These are phyloP conservation scores for Echium plantagineum DNA, from an alignment of 257 asterid genomes.

Conservation along the genomic window DNA sequence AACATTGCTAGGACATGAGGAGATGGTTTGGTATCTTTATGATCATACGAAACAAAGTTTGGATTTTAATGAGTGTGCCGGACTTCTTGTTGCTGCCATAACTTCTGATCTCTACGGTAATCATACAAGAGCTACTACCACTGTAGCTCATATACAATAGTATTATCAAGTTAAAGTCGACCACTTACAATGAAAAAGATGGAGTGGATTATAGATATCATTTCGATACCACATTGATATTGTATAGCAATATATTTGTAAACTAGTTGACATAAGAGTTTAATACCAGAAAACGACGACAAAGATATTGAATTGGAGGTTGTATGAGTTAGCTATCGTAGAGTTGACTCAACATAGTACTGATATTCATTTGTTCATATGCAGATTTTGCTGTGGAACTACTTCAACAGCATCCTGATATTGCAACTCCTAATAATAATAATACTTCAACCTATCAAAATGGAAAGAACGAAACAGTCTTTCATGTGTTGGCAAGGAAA, in stretches of 20 bases:
- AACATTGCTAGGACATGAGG: not conserved
- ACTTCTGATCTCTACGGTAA: not conserved
- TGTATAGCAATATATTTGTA: no score
- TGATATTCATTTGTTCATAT: not conserved
- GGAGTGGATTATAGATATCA: no score
- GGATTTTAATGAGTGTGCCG: not conserved
- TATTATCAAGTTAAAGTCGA: no score
- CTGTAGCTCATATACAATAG: no score
- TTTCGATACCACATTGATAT: no score
- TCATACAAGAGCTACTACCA: not conserved
- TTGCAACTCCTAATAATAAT: not conserved
- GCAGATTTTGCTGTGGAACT: not conserved
- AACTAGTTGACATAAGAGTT: no score
- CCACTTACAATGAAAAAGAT: no score
- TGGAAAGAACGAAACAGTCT: conserved; percentile 9
- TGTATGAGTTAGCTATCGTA: not conserved
- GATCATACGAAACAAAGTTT: not conserved
- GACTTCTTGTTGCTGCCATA: not conserved
- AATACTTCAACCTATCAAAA: not conserved
- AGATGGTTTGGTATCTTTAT: conserved; percentile 14
- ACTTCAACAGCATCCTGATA: not conserved
- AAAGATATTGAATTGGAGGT: no score
- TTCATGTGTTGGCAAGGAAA: conserved; percentile 10
- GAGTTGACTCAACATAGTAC: not conserved
- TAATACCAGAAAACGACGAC: no score